Conservation (phyloP, 129 eudicot species). For the Lonicera japonica region DNA sequence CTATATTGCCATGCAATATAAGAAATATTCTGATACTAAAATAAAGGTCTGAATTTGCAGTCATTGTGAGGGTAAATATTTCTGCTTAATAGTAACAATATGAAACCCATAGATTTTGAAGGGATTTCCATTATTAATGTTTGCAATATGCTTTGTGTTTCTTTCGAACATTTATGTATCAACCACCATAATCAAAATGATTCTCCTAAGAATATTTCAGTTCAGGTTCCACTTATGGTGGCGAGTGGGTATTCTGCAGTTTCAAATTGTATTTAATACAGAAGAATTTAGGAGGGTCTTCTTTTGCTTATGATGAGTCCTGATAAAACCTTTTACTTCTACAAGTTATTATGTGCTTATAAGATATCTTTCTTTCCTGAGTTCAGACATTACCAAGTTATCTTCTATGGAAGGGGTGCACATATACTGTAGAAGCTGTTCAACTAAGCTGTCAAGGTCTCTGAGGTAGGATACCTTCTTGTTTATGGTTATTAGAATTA, state of each 20-base stretch:
- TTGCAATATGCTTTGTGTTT: no score
- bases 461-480: constrained; percentile 39
- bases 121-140: no score
- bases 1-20: no score
- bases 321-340: neutral
- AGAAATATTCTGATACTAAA: no score
- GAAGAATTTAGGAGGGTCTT: neutral
- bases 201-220: no score
- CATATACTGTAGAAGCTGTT: constrained; percentile 81
- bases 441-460: constrained; percentile 49
- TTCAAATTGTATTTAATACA: neutral
- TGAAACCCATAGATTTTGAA: no score
- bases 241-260: neutral
- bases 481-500: neutral
- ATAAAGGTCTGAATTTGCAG: no score
- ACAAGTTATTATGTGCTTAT: neutral
- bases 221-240: no score
- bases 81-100: no score
- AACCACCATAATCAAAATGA: no score
- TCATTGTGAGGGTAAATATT: no score
- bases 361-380: neutral
- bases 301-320: neutral
- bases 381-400: constrained; percentile 53
- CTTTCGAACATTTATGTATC: no score
- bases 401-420: constrained; percentile 54